Evolutionary conservation across 805 yeast species (phyloP), one percentile per base, ranked within the genome.

Genomic region (Tetrapisispora arboricola): DNA sequence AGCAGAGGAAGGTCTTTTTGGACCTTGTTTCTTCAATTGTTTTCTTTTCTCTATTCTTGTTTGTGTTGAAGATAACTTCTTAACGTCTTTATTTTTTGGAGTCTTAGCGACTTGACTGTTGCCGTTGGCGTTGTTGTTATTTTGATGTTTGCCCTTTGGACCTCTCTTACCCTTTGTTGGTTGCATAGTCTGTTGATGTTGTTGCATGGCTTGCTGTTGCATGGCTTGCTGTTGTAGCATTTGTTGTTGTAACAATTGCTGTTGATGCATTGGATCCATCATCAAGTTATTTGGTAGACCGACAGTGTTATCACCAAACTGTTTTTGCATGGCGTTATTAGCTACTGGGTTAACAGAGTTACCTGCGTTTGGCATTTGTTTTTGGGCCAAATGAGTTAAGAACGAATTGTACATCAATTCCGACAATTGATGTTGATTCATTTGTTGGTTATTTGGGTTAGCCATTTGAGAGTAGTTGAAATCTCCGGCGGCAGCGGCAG

Each of bases 1-100:
- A 10, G 66, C 65, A n/a, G 65, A 61, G 18, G 64, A 59, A 27
- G 67, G 62, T 51, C 66, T 53, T 36, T 60, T 61, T 32, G 65
- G 66, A 18, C 65, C 65, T 44, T 55, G 58, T 42, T 60, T 61
- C 45, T 60, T 54, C 38, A 60, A 44, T 30, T 53, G 55, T 42
- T 60, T 60, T 43, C 64, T 52, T 42, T 57, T 60, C 35, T 60
- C 63, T 32, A 61, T 60, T 44, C 64, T 55, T 38, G 61, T 56
- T 42, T 61, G 66, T 10, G 64, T 57, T 2, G 60, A 54, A 8
- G 65, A 59, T 45, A 59, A 45, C 40, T 54, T 59, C 42, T 60
- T 61, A 24, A 51, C 55, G 19, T 47, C 49, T 15, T 53, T 49
- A 16, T 44, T 50, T 15, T 36, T 34, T 13, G 19, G 15, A 20